Evolutionary conservation across 345 rosid genomes (phyloP).

Genomic region (Camelina laxa): DNA sequence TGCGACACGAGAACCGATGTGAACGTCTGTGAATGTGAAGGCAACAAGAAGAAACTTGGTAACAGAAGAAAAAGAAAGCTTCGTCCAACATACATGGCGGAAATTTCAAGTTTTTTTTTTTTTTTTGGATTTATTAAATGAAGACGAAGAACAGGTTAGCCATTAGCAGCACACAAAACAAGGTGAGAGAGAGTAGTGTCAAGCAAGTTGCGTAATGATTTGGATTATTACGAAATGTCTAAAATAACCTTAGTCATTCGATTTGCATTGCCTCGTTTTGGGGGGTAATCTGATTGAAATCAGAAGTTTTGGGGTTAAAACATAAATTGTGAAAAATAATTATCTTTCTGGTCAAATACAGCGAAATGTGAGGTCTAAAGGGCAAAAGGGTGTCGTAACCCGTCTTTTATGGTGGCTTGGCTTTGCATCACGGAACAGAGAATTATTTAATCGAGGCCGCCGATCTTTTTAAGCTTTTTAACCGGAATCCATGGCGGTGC

Average conservation of each 20-base stretch:
- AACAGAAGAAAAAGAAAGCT: conserved; percentile 44
- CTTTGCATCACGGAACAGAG: conserved; percentile 40
- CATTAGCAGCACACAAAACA: background rate
- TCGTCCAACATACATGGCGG: conserved; percentile 42
- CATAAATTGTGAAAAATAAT: background rate
- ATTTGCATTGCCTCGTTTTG: background rate
- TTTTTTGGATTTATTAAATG: background rate
- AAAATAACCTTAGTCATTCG: conserved; percentile 24
- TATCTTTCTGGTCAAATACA: background rate
- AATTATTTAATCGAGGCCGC: conserved; percentile 20
- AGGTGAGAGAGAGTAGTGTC: conserved; percentile 4
- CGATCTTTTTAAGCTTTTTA: conserved; percentile 18
- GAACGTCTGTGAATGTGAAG: conserved; percentile 55
- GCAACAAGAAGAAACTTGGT: conserved; percentile 33
- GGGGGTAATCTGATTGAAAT: conserved; percentile 9
- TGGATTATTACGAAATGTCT: background rate
- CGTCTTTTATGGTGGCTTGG: conserved; percentile 32
- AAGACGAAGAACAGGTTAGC: conserved; percentile 10
- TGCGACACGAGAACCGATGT: conserved; percentile 76
- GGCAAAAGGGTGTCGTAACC: conserved; percentile 30
- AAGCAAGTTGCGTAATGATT: conserved; percentile 30
- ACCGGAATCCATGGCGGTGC: conserved; percentile 72
- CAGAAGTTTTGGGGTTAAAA: conserved; percentile 25
- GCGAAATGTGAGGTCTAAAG: conserved; percentile 33
- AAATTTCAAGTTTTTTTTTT: conserved; percentile 2